Evolutionary conservation across 495 filamentous ascomycete species (phyloP), one percentile per base, ranked within the genome.

Genomic region (Penicillium diatomitis): DNA sequence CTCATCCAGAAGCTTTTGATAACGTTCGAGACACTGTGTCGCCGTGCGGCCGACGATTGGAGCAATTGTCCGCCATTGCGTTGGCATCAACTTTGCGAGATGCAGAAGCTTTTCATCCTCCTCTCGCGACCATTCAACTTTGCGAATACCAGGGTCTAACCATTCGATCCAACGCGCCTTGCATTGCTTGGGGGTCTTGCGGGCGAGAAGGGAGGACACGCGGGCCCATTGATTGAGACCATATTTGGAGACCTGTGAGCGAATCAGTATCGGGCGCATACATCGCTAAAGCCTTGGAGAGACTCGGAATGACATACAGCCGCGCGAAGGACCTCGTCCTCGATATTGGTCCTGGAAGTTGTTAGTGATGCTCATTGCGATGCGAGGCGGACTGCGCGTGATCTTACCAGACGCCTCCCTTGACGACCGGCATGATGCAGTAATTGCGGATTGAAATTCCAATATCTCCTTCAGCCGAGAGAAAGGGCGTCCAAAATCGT

Each of bases 181-280:
- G 79, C 92, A 97, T 71, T 97, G 94, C 69, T 98, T 98, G 30
- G 92, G 87, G 7, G 92, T 96, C 68, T 98, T 98, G 54, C 94
- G 86, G 61, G 92, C 91, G 62, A 98, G 83, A 36, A 98, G 82
- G 28, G 94, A 97, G 40, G 92, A 96, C 37, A 96, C 91, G 63
- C 92, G 92, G 62, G 94, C 91, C 92, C 92, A 98, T 71, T 98
- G 92, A 66, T 98, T 96, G 34, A 98, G 79, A 46, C 90, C 90
- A 72, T 96, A 96, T 69, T 96, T 96, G 53, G 88, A 94, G 57
- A 96, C 89, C 70, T 73, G 44, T 56, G 43, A 62, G 54, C 44
- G 39, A 53, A 54, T 68, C 36, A 61, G 54, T 54, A 42, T 52
- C 39, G 38, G 41, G 30, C 8, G 32, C 33, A 46, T 43, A 10